A percentile compares a stretch with the other conserved stretches of the same genome.
Evolutionary conservation across 2,329 filamentous ascomycete genomes (phyloP).

Genomic region (Stylonectria norvegica): DNA sequence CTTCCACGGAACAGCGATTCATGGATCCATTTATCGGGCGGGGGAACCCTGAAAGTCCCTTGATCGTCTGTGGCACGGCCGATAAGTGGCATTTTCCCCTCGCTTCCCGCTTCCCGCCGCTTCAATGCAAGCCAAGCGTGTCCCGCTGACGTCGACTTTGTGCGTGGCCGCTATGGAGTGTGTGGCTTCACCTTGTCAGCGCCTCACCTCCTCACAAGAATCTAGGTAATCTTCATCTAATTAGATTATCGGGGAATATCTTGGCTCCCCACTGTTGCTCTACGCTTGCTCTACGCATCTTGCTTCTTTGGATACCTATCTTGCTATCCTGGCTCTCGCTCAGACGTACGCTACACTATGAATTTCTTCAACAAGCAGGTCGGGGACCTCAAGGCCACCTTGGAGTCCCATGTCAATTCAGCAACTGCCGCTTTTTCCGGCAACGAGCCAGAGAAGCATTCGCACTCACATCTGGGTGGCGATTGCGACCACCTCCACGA

Average conservation of each 20-base stretch:
- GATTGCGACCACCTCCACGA: conserved; percentile 42
- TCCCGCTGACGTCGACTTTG: neutral
- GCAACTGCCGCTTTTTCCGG: conserved; percentile 33
- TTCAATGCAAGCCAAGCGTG: neutral
- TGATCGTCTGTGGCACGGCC: neutral
- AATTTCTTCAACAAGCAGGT: conserved; percentile 41
- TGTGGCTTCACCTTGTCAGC: neutral
- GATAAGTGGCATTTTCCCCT: neutral
- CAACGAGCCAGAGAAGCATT: conserved; percentile 41
- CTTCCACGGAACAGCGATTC: too few species aligned
- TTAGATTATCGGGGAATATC: too few species aligned
- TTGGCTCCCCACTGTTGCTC: too few species aligned
- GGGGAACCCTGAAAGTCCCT: neutral
- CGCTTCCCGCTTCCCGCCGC: neutral
- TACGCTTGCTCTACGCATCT: too few species aligned
- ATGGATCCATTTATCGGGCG: too few species aligned
- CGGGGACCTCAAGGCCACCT: too few species aligned
- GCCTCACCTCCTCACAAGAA: too few species aligned
- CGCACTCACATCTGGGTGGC: conserved; percentile 42
- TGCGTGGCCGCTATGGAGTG: neutral
- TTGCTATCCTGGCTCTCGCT: too few species aligned
- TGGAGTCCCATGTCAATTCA: conserved; percentile 16
- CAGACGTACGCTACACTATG: conserved; percentile 11
- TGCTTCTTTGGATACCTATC: too few species aligned
- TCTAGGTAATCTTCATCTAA: too few species aligned